phyloP scores from a whole-genome alignment of 1,284 basidiomycete species.

The Moesziomyces aphidis region DNA sequence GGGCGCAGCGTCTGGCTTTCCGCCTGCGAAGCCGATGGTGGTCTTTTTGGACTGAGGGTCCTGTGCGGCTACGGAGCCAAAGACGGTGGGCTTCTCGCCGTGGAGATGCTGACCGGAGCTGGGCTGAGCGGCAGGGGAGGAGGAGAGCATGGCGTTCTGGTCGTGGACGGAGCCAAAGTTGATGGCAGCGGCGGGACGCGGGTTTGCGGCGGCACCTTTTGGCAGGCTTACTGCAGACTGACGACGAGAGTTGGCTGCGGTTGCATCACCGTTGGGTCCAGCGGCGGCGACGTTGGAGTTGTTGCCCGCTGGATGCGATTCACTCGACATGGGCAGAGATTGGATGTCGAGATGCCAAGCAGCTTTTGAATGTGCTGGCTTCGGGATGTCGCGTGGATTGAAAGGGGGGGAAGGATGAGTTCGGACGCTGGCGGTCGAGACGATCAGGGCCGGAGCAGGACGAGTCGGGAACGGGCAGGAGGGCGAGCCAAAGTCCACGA shows the following conservation, averaged over 20 bases:
- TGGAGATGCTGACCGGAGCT: slow-evolving; percentile 62
- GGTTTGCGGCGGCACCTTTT: slow-evolving; percentile 48
- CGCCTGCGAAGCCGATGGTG: slow-evolving; percentile 57
- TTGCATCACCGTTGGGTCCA: slow-evolving; percentile 48
- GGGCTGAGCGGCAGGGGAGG: slow-evolving; percentile 68
- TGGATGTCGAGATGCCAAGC: slow-evolving; percentile 39
- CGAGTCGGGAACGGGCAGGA: slow-evolving; percentile 3
- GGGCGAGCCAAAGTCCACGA: slow-evolving; percentile 8
- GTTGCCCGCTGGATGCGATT: slow-evolving; percentile 44
- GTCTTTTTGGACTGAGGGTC: slow-evolving; percentile 61
- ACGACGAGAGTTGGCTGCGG: slow-evolving; percentile 33
- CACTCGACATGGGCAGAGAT: slow-evolving; percentile 53
- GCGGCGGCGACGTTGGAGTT: slow-evolving; percentile 39
- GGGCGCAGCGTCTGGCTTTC: slow-evolving; percentile 72
- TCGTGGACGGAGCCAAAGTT: slow-evolving; percentile 69
- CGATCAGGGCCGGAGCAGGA: slow-evolving; percentile 2
- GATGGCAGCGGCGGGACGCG: slow-evolving; percentile 58
- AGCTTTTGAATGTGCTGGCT: slow-evolving; percentile 25
- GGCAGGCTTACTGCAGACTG: slow-evolving; percentile 63
- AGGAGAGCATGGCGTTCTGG: slow-evolving; percentile 68
- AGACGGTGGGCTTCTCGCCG: slow-evolving; percentile 66
- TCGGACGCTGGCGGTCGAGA: slow-evolving; percentile 1
- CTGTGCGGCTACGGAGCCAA: slow-evolving; percentile 65
- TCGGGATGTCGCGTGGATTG: slow-evolving; percentile 14
- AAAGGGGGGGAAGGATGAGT: slow-evolving; percentile 2